Evolutionary conservation across 352 stramenopile species (phyloP).

Genomic region (Thalassiosira delicatula): DNA sequence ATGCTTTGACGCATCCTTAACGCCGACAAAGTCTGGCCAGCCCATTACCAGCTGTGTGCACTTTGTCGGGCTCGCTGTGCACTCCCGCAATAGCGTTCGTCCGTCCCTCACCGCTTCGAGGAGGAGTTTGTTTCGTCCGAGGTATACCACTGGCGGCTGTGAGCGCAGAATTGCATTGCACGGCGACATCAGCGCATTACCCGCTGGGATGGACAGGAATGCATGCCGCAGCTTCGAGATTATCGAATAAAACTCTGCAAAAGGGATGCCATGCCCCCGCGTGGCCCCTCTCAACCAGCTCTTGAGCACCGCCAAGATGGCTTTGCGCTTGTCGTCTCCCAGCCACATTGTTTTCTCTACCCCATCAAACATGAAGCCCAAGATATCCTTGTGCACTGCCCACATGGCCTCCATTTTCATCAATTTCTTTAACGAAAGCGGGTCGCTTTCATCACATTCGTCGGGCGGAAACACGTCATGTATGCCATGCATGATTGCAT

Average conservation of each 20-base stretch:
- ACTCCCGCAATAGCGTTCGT: background rate
- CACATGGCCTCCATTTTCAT: background rate
- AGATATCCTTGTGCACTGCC: slow-evolving; percentile 28
- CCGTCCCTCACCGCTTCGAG: background rate
- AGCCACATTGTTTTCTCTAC: slow-evolving; percentile 1
- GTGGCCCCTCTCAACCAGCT: background rate
- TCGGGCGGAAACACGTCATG: slow-evolving; percentile 24
- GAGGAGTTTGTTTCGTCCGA: background rate
- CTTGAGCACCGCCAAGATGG: slow-evolving; percentile 8
- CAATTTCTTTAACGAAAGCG: slow-evolving; percentile 21
- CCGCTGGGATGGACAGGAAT: slow-evolving; percentile 10
- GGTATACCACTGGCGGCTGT: background rate
- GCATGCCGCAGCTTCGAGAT: slow-evolving; percentile 24
- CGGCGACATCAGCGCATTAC: slow-evolving; percentile 8
- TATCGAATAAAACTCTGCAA: slow-evolving; percentile 7
- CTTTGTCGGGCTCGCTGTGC: background rate
- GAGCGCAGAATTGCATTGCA: slow-evolving; percentile 6
- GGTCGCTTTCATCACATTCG: background rate
- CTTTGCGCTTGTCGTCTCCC: background rate
- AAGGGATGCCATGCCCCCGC: background rate
- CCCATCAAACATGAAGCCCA: slow-evolving; percentile 29
- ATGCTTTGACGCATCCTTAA: slow-evolving; percentile 5
- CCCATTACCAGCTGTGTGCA: background rate
- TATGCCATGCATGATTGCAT: slow-evolving; percentile 26
- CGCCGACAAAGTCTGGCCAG: background rate